Evolutionary conservation across 1,284 basidiomycete genomes (phyloP).

Genomic region (Grifola frondosa): DNA sequence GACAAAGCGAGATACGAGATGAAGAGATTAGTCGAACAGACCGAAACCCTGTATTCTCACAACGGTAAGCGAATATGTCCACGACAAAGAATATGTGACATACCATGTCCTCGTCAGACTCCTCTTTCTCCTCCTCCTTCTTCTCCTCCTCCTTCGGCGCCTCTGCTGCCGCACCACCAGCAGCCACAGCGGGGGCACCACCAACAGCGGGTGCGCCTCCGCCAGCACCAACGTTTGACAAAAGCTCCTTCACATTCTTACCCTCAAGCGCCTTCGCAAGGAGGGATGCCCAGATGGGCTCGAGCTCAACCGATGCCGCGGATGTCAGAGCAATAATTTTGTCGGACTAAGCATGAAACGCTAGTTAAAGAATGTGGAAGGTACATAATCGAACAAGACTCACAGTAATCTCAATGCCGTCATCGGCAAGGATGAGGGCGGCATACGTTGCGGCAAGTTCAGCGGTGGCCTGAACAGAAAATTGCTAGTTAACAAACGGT

Average conservation of each 20-base stretch:
- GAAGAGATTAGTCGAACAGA: conserved; percentile 68
- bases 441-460: conserved; percentile 92
- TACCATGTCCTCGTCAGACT: conserved; percentile 93
- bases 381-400: conserved; percentile 34
- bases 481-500: conserved; percentile 6
- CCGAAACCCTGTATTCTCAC: conserved; percentile 62
- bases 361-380: background rate
- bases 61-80: conserved; percentile 4
- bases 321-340: conserved; percentile 84
- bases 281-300: conserved; percentile 97
- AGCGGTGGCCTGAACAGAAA: conserved; percentile 50
- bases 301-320: conserved; percentile 86
- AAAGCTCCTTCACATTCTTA: conserved; percentile 94
- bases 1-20: conserved; percentile 14
- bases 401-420: conserved; percentile 95
- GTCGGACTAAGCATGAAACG: conserved; percentile 63
- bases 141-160: conserved; percentile 67
- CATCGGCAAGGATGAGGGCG: conserved; percentile 95
- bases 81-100: conserved; percentile 30
- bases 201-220: conserved; percentile 77
- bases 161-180: conserved; percentile 59
- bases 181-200: conserved; percentile 51
- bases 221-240: conserved; percentile 87
- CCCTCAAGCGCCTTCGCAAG: conserved; percentile 98
- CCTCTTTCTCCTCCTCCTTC: conserved; percentile 87